phyloP scores from a whole-genome alignment of 2,329 filamentous ascomycete species.

The Fusarium piperis region DNA sequence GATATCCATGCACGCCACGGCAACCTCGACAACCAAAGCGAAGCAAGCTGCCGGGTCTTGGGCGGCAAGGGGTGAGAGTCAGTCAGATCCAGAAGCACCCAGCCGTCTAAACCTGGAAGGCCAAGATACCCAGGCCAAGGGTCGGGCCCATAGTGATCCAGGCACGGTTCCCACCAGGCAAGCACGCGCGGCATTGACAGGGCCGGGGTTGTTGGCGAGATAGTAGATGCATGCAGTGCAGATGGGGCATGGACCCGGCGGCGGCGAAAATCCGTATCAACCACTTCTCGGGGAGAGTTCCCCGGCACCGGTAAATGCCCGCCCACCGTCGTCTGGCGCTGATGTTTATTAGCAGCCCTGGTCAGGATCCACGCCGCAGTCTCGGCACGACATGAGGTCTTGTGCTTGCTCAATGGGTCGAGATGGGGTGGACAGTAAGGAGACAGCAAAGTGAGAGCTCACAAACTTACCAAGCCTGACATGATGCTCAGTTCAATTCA shows the following conservation, averaged over 20 bases:
- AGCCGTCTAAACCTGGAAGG: slow-evolving; percentile 21
- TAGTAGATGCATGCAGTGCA: slow-evolving; percentile 20
- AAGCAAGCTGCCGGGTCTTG: slow-evolving; percentile 23
- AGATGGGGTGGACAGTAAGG: background rate
- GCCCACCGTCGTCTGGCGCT: slow-evolving; percentile 4
- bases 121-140: slow-evolving; percentile 21
- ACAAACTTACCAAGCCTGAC: background rate
- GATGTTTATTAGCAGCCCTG: slow-evolving; percentile 27
- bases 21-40: slow-evolving; percentile 19
- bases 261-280: slow-evolving; percentile 14
- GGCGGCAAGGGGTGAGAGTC: slow-evolving; percentile 4
- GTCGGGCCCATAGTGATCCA: slow-evolving; percentile 23
- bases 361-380: slow-evolving; percentile 3
- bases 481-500: background rate
- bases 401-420: background rate
- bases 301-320: slow-evolving; percentile 25
- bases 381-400: background rate
- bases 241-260: slow-evolving; percentile 8
- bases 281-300: slow-evolving; percentile 24
- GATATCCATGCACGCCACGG: slow-evolving; percentile 12
- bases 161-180: slow-evolving; percentile 19
- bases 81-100: background rate
- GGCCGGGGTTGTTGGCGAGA: slow-evolving; percentile 7
- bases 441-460: background rate
- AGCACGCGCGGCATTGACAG: slow-evolving; percentile 31